Evolutionary conservation across 257 asterid species (phyloP), one percentile per base, ranked within the genome.

Genomic region (Penstemon barbatus): DNA sequence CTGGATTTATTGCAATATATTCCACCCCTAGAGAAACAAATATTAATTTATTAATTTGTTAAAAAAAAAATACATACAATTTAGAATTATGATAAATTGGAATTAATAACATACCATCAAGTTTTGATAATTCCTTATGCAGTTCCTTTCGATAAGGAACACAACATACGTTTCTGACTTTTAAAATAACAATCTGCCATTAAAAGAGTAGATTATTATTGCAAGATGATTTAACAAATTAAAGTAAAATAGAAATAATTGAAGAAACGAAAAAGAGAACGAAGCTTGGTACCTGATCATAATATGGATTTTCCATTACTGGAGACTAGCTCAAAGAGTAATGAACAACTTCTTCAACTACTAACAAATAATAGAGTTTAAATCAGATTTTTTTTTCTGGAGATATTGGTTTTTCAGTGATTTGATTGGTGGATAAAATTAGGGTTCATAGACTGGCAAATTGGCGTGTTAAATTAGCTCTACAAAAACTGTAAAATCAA

Each of bases 141-240:
- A 77, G 65, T 64, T 67, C 74, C 61, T 51, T 54, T 36, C 55
- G 76, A 42, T 45, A 71, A 10, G 55, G 71, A 6, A 42, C 43
- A 4, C 82, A 80, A 7, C 80, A 80, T 6, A 63, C 39, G 10
- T 66, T 40, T 13, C 70, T 48, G 61, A 77, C 73, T 67, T 67
- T 74, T 45, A 80, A 5, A 33, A 73, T 70, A 19, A 9, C 25
- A 10, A 41, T 73, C 82, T 80, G 72, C 64, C 38, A 15, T 11
- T 3, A 41, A 63, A 25, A 60, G 52, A 38, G 36, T 25, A 25
- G 33, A 13, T 3, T 6, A 13, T 3, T 6, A 19, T 44, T 48
- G n/a, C 33, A 64, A 52, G 7, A 15, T 39, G 33, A 25, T 25
- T 18, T 12, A 52, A 41, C 42, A 4, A 57, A 12, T 15, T 9